Base-by-base conservation (phyloP, 2,329 filamentous ascomycete genomes). In the Fusarium humuli region DNA sequence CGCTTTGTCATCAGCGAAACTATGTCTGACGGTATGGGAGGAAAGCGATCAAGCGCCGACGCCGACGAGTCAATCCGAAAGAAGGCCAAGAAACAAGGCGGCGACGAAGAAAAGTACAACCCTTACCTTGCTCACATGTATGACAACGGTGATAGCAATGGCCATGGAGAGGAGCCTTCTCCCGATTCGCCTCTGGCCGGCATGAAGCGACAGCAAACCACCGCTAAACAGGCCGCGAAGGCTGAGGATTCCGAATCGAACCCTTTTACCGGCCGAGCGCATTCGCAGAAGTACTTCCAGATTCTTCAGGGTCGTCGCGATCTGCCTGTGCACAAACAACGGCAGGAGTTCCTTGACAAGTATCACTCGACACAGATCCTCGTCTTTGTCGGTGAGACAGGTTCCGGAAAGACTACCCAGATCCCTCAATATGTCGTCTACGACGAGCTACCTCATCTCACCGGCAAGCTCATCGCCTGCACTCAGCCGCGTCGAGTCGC, bases 351-450 rank as follows among this genome's bases (percentile, higher is more conserved):
- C 79, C 87, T 99, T 65, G 85, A 94, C 77, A 89, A 97, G 77
- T 99, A 97, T 83, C 97, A 99, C 76, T 90, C 92, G 76, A 93
- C 91, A 25, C 96, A 99, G 82, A 98, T 99, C 73, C 90, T 99
- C 66, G 96, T 99, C 76, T 98, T 99, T 77, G 96, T 99, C 71
- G 96, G 96, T 84, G 96, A 99, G 86, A 99, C 96, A 11, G 96
- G 97, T 89, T 99, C 96, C 72, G 96, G 96, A 84, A 99, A 99
- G 85, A 99, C 96, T 7, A 99, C 96, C 0, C 96, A 99, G 85
- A 98, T 99, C 67, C 96, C 96, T 3, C 96, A 99, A 81, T 99
- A 98, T 80, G 95, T 99, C 72, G 89, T 99, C 42, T 98, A 92
- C 85, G 96, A 99, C 82, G 96, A 99, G 81, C 87, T 98, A 32